Percentiles rank a stretch among this genome's conserved stretches.
Conservation (phyloP, 177 flowering plant species). For the Vitis hybrid region DNA sequence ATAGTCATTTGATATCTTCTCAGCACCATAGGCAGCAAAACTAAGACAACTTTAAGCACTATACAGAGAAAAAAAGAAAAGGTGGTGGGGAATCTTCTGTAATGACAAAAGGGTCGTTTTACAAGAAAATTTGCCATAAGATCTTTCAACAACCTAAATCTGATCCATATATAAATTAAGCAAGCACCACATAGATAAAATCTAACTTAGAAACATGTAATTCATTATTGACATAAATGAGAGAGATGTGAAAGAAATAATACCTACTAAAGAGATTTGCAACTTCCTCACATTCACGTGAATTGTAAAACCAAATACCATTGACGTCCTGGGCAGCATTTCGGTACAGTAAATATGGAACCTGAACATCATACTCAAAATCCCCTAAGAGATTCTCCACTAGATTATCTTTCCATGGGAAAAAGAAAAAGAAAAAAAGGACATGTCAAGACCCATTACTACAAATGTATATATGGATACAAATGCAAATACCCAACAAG, state of each 20-base stretch:
- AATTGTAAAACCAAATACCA: conserved; percentile 96
- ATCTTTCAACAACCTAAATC: not conserved
- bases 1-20: not conserved
- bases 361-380: conserved; percentile 90
- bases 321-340: conserved; percentile 90
- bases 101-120: too few species aligned
- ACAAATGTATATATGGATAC: too few species aligned
- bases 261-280: conserved; percentile 87
- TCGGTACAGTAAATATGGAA: conserved; percentile 81
- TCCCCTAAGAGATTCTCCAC: conserved; percentile 91
- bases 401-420: conserved; percentile 64
- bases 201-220: not conserved
- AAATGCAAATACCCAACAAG: too few species aligned
- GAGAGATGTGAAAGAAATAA: not conserved
- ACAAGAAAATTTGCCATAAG: too few species aligned
- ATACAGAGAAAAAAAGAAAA: not conserved
- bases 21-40: not conserved
- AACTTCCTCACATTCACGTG: conserved; percentile 90
- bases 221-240: not conserved
- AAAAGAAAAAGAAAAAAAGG: not conserved
- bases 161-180: not conserved
- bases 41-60: not conserved
- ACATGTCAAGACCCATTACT: too few species aligned
- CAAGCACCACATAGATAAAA: not conserved
- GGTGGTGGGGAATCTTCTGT: too few species aligned